Base-by-base conservation (phyloP, 345 rosid species). In the Schrenkiella parvula region DNA sequence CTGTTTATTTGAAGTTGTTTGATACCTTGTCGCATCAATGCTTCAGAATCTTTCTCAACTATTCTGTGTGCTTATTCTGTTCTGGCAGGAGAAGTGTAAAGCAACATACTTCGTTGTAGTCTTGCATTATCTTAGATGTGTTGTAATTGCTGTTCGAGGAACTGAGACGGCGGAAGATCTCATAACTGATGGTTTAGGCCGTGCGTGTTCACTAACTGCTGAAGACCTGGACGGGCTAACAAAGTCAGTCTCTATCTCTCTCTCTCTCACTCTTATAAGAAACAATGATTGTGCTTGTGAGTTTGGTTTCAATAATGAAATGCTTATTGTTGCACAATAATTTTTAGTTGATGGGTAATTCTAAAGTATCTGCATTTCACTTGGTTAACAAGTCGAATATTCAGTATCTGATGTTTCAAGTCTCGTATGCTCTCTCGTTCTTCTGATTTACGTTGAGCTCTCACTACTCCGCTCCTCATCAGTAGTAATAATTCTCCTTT, bases 101-200 rank as follows among this genome's bases (percentile, higher is more conserved):
- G 98, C 95, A 54, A 95, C 98, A 8, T 93, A 91, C 78, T 93
- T 93, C 43, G 71, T 89, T 77, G 89, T 88, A 63, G 96, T 91
- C 75, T 84, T 89, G 62, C 96, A 91, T 71, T 83, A 91, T 70
- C 72, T 82, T 25, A 80, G 84, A 75, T 76, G 87, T 42, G 84
- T 93, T 51, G 96, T 93, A 11, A 78, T 93, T 80, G 82, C 96
- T 68, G 84, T 93, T 58, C 87, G 96, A 64, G 97, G 98, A 81
- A 93, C 97, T 38, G 97, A 93, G 85, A 87, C 96, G 26, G 89
- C 92, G 21, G 98, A 93, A 80, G 98, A 93, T 75, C 97, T 93
- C 78, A 89, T 93, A 72, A 93, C 88, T 21, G 98, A 93, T 74
- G 96, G 96, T 56, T 86, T 91, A 76, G 93, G 97, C 47, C 83